phyloP scores from a whole-genome alignment of 108 stramenopile species.

The Hondaea fermentalgiana region DNA sequence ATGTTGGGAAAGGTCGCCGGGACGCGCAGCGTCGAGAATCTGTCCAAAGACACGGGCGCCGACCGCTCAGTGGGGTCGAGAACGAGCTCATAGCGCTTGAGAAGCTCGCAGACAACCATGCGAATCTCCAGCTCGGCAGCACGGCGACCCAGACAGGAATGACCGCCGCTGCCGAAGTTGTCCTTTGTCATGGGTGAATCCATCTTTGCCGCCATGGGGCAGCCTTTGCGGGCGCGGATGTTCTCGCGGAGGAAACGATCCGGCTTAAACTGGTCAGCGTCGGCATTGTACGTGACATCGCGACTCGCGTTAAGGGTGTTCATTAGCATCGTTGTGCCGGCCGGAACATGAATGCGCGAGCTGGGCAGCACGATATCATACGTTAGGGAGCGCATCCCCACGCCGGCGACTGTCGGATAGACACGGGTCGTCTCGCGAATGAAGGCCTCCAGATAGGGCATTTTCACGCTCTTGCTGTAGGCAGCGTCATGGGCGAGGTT shows the following conservation, averaged over 20 bases:
- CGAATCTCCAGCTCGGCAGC: not conserved
- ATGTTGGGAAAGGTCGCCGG: no score
- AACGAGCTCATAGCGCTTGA: not conserved
- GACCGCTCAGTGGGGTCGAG: not conserved
- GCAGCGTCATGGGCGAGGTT: not conserved
- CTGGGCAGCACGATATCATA: not conserved
- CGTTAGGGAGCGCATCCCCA: not conserved
- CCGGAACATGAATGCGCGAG: not conserved
- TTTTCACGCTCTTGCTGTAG: not conserved
- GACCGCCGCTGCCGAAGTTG: not conserved
- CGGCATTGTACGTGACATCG: not conserved
- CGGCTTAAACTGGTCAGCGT: not conserved
- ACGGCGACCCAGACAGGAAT: not conserved
- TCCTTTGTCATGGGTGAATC: not conserved
- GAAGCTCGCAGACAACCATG: not conserved
- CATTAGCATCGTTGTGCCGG: not conserved
- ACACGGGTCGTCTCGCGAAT: not conserved
- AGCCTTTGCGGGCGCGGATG: not conserved
- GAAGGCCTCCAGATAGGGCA: constrained; percentile 3
- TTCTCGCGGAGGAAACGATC: not conserved
- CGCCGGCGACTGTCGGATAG: not conserved
- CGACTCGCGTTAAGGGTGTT: not conserved
- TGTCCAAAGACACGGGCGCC: not conserved
- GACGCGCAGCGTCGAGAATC: no score
- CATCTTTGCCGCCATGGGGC: not conserved